A percentile compares a stretch with the other conserved stretches of the same genome.
These are phyloP conservation scores for Aspergillus funiculosus DNA, from an alignment of 495 filamentous ascomycete species.

Conservation along the genomic window DNA sequence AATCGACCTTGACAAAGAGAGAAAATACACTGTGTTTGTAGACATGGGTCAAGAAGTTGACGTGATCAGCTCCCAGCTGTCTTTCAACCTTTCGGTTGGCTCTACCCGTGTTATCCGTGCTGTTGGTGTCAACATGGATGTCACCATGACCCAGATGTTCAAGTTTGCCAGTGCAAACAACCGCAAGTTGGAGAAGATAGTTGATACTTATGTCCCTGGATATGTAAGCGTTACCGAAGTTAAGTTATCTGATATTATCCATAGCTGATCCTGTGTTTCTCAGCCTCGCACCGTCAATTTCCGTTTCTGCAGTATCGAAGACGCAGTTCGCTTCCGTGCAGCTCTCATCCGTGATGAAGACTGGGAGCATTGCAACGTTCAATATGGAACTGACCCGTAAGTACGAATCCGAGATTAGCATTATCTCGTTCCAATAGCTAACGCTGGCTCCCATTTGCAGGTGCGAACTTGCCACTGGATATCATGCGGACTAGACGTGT, in stretches of 20 bases:
- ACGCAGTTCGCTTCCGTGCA: slow-evolving; percentile 38
- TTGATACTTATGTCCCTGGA: slow-evolving; percentile 24
- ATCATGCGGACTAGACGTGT: slow-evolving; percentile 30
- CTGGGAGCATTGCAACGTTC: slow-evolving; percentile 40
- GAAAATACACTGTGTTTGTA: slow-evolving; percentile 27
- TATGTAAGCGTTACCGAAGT: slow-evolving; percentile 25
- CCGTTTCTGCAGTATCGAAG: slow-evolving; percentile 37
- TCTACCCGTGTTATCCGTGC: slow-evolving; percentile 39
- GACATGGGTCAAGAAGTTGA: slow-evolving; percentile 33
- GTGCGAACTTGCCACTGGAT: slow-evolving; percentile 31
- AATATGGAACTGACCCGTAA: slow-evolving; percentile 41
- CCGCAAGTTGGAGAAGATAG: slow-evolving; percentile 36
- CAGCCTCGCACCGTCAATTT: slow-evolving; percentile 36
- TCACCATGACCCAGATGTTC: slow-evolving; percentile 24
- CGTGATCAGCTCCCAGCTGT: slow-evolving; percentile 33
- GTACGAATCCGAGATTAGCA: slow-evolving; percentile 11
- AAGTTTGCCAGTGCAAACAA: slow-evolving; percentile 26
- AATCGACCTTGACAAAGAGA: slow-evolving; percentile 30
- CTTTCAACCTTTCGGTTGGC: slow-evolving; percentile 27
- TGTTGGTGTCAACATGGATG: slow-evolving; percentile 31
- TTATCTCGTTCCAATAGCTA: neutral
- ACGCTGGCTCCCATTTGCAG: slow-evolving; percentile 17
- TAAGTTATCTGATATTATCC: neutral
- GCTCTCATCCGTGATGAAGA: slow-evolving; percentile 31
- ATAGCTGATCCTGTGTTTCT: neutral